phyloP scores from a whole-genome alignment of 768 basidiomycete genomes.

The Clavulina sp. region DNA sequence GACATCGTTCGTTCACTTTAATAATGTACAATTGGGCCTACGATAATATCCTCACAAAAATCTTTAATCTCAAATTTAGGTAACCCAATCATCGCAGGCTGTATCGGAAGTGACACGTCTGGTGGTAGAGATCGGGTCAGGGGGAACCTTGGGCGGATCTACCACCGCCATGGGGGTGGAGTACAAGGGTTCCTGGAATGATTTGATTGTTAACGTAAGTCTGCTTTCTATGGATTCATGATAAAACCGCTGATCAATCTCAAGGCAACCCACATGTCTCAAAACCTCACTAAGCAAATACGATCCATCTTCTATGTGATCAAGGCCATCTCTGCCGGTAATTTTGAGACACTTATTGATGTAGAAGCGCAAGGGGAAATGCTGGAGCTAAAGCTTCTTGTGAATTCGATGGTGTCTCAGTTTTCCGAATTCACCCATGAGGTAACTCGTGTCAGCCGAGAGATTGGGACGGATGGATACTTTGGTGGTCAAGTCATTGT shows the following conservation, averaged over 20 bases:
- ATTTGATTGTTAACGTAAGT: slow-evolving; percentile 61
- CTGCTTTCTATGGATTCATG: not conserved
- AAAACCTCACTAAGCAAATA: slow-evolving; percentile 26
- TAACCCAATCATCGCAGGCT: slow-evolving; percentile 17
- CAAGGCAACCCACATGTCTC: slow-evolving; percentile 24
- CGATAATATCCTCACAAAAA: not conserved
- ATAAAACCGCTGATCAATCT: not conserved
- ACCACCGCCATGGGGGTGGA: slow-evolving; percentile 72
- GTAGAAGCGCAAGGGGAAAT: slow-evolving; percentile 31
- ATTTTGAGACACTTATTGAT: slow-evolving; percentile 27
- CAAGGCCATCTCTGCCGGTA: slow-evolving; percentile 22
- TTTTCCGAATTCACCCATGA: slow-evolving; percentile 26
- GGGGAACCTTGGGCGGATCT: slow-evolving; percentile 87
- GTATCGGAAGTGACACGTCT: slow-evolving; percentile 59
- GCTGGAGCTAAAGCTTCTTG: slow-evolving; percentile 21
- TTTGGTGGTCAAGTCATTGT: slow-evolving; percentile 28
- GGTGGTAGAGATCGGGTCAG: slow-evolving; percentile 78
- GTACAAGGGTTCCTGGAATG: slow-evolving; percentile 12
- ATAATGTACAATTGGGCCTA: slow-evolving; percentile 39
- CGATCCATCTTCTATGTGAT: slow-evolving; percentile 23
- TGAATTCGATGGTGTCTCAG: slow-evolving; percentile 28
- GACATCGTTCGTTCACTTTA: slow-evolving; percentile 58
- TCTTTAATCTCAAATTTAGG: too few relatives aligned
- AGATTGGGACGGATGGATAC: slow-evolving; percentile 15
- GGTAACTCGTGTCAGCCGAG: slow-evolving; percentile 23